Evolutionary conservation across 2,329 filamentous ascomycete genomes (phyloP).

Genomic region (Phaeosphaeria sp.): DNA sequence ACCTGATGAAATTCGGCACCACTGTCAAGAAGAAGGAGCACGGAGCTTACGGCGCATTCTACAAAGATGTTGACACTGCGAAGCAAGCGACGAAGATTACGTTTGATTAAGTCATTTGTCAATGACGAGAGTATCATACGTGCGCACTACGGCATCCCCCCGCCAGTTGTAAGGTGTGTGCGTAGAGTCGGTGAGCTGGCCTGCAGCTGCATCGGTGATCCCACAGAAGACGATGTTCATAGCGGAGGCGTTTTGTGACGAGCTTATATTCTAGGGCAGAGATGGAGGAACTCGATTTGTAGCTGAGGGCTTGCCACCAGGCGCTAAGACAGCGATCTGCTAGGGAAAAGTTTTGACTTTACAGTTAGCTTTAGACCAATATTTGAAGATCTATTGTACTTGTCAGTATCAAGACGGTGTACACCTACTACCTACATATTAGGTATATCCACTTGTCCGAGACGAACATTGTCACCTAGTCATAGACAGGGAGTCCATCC

Average conservation of each 20-base stretch:
- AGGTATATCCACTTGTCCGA: not conserved
- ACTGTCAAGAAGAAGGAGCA: conserved; percentile 99
- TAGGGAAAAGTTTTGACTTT: not conserved
- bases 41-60: conserved; percentile 93
- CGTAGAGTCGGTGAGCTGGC: conserved; percentile 27
- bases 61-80: conserved; percentile 84
- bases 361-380: not conserved
- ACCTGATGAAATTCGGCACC: conserved; percentile 92
- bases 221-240: conserved; percentile 15
- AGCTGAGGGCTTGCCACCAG: not conserved
- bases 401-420: not conserved
- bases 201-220: conserved; percentile 24
- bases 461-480: not conserved
- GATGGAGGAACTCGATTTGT: conserved; percentile 1
- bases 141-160: conserved; percentile 5
- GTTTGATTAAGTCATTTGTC: conserved; percentile 65
- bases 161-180: conserved; percentile 1
- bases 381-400: not conserved
- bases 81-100: conserved; percentile 91
- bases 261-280: conserved; percentile 19
- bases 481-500: not conserved
- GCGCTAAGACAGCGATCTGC: not conserved
- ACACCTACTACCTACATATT: not conserved
- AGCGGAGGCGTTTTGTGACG: conserved; percentile 34
- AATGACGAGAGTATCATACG: not conserved